Conservation (phyloP, 2,329 filamentous ascomycete species). For the Zymoseptoria passerinii region DNA sequence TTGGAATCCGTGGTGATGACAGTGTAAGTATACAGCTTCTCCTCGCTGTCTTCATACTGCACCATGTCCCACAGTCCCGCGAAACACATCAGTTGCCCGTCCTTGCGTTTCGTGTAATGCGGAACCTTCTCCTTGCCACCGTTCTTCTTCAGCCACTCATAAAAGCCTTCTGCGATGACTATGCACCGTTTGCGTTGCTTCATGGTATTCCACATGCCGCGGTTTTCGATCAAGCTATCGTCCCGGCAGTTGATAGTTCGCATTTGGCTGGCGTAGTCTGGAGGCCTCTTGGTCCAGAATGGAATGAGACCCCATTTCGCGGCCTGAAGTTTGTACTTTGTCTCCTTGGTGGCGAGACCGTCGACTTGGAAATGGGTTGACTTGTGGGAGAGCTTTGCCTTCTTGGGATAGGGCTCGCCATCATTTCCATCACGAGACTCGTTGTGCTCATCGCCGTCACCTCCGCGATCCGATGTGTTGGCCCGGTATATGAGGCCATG, state of each 20-base stretch:
- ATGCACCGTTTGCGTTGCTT: conserved; percentile 83
- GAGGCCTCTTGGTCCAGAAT: conserved; percentile 82
- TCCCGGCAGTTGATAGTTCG: conserved; percentile 93
- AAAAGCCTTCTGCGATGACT: conserved; percentile 85
- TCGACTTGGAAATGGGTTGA: conserved; percentile 12
- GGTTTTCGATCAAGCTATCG: conserved; percentile 67
- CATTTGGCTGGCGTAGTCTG: conserved; percentile 67
- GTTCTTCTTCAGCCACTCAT: conserved; percentile 84
- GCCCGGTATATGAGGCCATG: conserved; percentile 80
- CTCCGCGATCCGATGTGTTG: conserved; percentile 43
- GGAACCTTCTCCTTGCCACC: conserved; percentile 72
- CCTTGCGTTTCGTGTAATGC: conserved; percentile 72
- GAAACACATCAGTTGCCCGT: conserved; percentile 77
- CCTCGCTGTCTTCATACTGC: conserved; percentile 61
- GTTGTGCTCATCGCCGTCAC: conserved; percentile 17
- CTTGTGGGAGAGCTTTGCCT: conserved; percentile 17
- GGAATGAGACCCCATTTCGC: conserved; percentile 97
- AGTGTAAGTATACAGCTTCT: conserved; percentile 79
- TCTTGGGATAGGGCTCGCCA: conserved; percentile 20
- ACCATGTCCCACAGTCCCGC: conserved; percentile 90
- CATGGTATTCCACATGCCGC: conserved; percentile 88
- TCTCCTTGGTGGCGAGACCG: conserved; percentile 28
- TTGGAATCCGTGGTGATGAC: conserved; percentile 89
- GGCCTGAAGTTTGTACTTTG: conserved; percentile 71
- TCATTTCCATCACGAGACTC: conserved; percentile 13